Evolutionary conservation across 768 basidiomycete genomes (phyloP), one percentile per base, ranked within the genome.

Genomic region (Cubamyces sp.): DNA sequence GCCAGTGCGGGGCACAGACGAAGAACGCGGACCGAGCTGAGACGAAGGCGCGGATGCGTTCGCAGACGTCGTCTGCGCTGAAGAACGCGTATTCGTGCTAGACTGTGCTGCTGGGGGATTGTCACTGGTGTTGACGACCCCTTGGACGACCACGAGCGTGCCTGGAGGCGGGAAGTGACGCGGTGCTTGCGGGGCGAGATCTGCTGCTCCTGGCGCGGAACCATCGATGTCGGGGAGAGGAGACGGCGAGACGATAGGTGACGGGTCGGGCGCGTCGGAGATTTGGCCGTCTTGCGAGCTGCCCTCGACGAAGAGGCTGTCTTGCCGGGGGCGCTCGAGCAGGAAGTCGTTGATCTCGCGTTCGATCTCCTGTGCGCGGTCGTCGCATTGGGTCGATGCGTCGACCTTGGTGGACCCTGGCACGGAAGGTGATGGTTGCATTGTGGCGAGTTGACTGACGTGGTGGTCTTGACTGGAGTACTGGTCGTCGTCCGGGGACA

Each of bases 141-240:
- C 90, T 73, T 92, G 90, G 0, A 92, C 90, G 39, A 92, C 88
- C 25, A 92, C 90, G 3, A 92, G 80, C 2, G 90, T 91, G 15
- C 90, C 89, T 0, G 89, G 86, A 0, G 88, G 86, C 39, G 88
- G 88, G 70, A 90, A 90, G 40, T 68, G 69, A 23, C 67, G 69
- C 15, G 70, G 64, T 3, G 55, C 46, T 7, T 50, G 62, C 23
- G 42, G 58, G 16, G 56, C 26, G 23, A 56, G 12, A 6, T 65
- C 66, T 25, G 59, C 41, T 25, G 50, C 18, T 9, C 34, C 34
- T 34, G 34, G 34, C 34, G 34, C 9, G 34, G 34, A 34, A 18
- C 48, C 53, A 5, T 34, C 25, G 3, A 45, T 8, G 6, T 57
- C 54, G 12, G 60, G 21, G n/a, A 1, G 25, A 5, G 39, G 12